A percentile compares a stretch with the other conserved stretches of the same genome.
Evolutionary conservation across 306 rosid genomes (phyloP).

Genomic region (Casuarina cunninghamiana): DNA sequence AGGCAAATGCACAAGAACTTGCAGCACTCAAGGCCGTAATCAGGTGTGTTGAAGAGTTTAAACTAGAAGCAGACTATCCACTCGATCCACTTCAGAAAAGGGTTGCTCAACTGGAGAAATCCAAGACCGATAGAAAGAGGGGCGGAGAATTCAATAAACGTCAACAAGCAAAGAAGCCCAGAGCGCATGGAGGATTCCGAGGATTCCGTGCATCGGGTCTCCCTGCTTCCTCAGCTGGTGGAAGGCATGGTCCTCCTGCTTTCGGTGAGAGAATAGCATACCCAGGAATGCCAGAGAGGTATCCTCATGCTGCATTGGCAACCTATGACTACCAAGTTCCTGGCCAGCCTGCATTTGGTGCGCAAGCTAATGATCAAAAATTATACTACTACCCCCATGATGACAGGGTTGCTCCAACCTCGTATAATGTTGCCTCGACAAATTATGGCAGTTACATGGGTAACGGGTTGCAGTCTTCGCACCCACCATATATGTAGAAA

Average conservation of each 20-base stretch:
- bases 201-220: constrained; percentile 46
- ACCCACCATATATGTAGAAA: constrained; percentile 53
- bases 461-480: constrained; percentile 54
- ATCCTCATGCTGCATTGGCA: constrained; percentile 37
- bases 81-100: constrained; percentile 77
- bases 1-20: constrained; percentile 57
- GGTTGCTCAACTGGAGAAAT: constrained; percentile 64
- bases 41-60: constrained; percentile 57
- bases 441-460: constrained; percentile 51
- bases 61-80: constrained; percentile 70
- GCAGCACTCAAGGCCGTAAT: constrained; percentile 62
- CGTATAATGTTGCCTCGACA: constrained; percentile 41
- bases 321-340: constrained; percentile 55
- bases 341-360: constrained; percentile 51
- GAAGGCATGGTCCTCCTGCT: constrained; percentile 52
- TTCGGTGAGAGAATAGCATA: constrained; percentile 43
- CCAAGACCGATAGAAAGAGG: constrained; percentile 62
- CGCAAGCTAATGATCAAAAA: constrained; percentile 43
- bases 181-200: constrained; percentile 42
- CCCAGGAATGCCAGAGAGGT: constrained; percentile 45
- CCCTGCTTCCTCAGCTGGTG: constrained; percentile 29
- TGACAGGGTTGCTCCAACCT: constrained; percentile 30
- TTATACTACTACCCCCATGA: constrained; percentile 36
- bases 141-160: constrained; percentile 49
- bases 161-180: constrained; percentile 59